Conservation (phyloP, 768 basidiomycete genomes). For the Tricholoma furcatifolium region DNA sequence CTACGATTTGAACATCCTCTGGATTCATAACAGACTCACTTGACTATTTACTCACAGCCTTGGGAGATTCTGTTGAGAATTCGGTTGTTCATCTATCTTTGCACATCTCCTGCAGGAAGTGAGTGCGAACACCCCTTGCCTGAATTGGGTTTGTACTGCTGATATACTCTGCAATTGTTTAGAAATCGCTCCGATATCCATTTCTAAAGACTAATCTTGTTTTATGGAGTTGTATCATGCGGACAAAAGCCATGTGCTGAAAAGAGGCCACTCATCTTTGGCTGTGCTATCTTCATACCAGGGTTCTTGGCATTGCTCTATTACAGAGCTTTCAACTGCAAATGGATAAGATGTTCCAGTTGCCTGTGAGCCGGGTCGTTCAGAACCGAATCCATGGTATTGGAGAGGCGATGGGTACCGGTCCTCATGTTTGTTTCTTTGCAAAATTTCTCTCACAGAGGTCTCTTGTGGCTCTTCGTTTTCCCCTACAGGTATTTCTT, state of each 20-base stretch:
- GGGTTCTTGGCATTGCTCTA: constrained; percentile 13
- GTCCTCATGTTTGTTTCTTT: constrained; percentile 3
- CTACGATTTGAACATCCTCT: too few relatives aligned
- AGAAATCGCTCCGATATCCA: background rate
- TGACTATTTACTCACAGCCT: too few relatives aligned
- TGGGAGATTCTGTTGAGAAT: too few relatives aligned
- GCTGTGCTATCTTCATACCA: constrained; percentile 3
- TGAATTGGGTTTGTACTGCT: background rate
- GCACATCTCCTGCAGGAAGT: too few relatives aligned
- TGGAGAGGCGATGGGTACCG: constrained; percentile 8
- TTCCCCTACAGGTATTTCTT: too few relatives aligned
- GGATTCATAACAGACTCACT: too few relatives aligned
- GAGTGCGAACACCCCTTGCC: background rate
- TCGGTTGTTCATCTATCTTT: too few relatives aligned
- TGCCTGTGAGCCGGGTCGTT: constrained; percentile 12
- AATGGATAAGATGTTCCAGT: constrained; percentile 14
- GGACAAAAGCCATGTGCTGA: too few relatives aligned
- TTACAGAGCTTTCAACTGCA: constrained; percentile 1
- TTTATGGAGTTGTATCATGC: too few relatives aligned
- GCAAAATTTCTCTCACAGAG: constrained; percentile 6
- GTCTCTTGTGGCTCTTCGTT: background rate
- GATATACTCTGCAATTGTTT: background rate
- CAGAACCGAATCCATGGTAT: constrained; percentile 12
- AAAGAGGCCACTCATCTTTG: too few relatives aligned
- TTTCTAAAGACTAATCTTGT: too few relatives aligned